These are phyloP conservation scores for Begonia loranthoides DNA, from an alignment of 306 rosid species.

Conservation along the genomic window DNA sequence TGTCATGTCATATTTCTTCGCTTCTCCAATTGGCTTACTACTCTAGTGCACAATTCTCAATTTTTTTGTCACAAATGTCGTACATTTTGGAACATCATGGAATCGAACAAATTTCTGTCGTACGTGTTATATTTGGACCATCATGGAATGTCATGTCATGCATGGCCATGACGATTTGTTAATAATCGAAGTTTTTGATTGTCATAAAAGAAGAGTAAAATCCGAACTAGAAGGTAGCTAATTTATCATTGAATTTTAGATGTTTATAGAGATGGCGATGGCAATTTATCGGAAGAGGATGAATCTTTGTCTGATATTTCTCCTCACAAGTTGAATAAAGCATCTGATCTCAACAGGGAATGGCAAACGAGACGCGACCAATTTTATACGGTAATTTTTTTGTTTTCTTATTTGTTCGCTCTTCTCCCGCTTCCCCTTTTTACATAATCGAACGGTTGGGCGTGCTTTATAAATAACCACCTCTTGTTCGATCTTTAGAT, in stretches of 20 bases:
- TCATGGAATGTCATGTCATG: background rate
- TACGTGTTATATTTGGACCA: no score
- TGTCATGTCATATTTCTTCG: no score
- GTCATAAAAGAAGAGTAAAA: no score
- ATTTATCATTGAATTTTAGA: background rate
- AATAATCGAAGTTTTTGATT: background rate
- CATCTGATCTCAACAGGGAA: conserved; percentile 49
- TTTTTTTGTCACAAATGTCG: no score
- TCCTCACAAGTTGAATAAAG: conserved; percentile 15
- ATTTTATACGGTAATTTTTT: conserved; percentile 41
- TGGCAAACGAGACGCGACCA: conserved; percentile 61
- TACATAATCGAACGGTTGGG: background rate
- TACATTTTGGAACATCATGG: no score
- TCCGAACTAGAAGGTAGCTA: no score
- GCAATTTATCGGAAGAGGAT: conserved; percentile 21
- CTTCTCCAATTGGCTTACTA: no score
- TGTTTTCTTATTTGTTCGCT: conserved; percentile 1
- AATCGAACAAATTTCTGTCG: no score
- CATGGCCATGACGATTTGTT: background rate
- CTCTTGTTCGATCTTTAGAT: conserved; percentile 21
- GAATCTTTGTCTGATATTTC: conserved; percentile 27
- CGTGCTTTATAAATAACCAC: background rate
- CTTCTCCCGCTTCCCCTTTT: conserved; percentile 2
- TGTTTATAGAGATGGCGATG: conserved; percentile 17
- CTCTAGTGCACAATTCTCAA: no score